These are phyloP conservation scores for Reticulascus tulasneorum DNA, from an alignment of 2,329 filamentous ascomycete species.

Conservation along the genomic window DNA sequence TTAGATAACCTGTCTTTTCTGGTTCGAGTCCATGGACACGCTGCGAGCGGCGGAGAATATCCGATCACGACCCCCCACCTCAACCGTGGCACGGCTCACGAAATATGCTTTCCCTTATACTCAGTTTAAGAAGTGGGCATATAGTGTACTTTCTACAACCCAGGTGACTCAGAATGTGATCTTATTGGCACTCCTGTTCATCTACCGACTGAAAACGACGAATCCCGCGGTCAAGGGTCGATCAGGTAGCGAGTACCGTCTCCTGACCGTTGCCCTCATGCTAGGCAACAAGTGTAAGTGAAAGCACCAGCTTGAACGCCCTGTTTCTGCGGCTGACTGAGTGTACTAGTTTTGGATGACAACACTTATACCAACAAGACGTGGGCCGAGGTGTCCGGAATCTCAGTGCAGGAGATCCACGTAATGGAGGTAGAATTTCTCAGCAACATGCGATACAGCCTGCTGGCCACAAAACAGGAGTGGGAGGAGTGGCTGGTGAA, in stretches of 20 bases:
- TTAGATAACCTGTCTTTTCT: slow-evolving; percentile 93
- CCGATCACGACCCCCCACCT: slow-evolving; percentile 33
- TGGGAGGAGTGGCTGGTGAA: slow-evolving; percentile 87
- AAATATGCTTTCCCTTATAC: slow-evolving; percentile 70
- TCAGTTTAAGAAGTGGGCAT: slow-evolving; percentile 91
- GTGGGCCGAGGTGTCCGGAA: slow-evolving; percentile 95
- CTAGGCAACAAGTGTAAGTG: slow-evolving; percentile 88
- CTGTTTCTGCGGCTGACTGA: neutral
- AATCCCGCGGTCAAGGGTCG: slow-evolving; percentile 89
- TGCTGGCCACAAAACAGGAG: slow-evolving; percentile 79
- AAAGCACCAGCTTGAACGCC: too few species aligned
- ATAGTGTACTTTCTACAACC: slow-evolving; percentile 84
- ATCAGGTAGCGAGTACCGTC: slow-evolving; percentile 85
- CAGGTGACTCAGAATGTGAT: slow-evolving; percentile 97
- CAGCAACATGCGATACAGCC: slow-evolving; percentile 94
- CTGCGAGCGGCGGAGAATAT: slow-evolving; percentile 70
- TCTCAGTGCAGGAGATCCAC: slow-evolving; percentile 91
- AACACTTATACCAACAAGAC: slow-evolving; percentile 99
- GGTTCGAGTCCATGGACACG: slow-evolving; percentile 88
- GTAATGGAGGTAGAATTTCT: slow-evolving; percentile 99
- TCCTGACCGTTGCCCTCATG: slow-evolving; percentile 95
- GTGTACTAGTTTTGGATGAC: slow-evolving; percentile 75
- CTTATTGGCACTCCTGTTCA: slow-evolving; percentile 81
- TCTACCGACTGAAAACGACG: slow-evolving; percentile 86
- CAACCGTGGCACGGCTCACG: slow-evolving; percentile 51